These are phyloP conservation scores for Diaporthe ampelina DNA, from an alignment of 2,329 filamentous ascomycete species.

Conservation along the genomic window DNA sequence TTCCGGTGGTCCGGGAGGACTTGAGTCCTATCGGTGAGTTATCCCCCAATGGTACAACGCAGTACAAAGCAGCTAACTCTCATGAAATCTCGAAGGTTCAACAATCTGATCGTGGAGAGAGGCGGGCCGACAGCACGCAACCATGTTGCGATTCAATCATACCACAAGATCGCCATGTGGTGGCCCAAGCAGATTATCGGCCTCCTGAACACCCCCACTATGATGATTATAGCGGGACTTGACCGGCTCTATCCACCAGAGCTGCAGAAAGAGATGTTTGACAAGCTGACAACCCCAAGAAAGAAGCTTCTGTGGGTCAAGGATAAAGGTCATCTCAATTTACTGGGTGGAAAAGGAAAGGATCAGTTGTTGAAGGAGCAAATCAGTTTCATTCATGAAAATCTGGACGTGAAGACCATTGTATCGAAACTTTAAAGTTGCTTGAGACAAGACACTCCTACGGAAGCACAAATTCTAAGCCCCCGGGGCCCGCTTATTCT, in stretches of 20 bases:
- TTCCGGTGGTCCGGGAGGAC: background rate
- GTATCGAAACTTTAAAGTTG: background rate
- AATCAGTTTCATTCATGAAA: background rate
- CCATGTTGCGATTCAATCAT: constrained; percentile 22
- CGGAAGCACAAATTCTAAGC: no score
- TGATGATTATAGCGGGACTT: constrained; percentile 49
- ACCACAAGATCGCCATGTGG: constrained; percentile 4
- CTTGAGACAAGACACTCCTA: no score
- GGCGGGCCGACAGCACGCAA: constrained; percentile 4
- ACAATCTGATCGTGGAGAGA: background rate
- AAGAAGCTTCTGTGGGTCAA: constrained; percentile 22
- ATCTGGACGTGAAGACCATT: background rate
- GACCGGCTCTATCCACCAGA: constrained; percentile 49
- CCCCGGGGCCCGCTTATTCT: no score
- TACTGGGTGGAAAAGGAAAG: background rate
- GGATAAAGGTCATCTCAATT: constrained; percentile 22
- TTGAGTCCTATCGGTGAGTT: background rate
- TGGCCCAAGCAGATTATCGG: background rate
- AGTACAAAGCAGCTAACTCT: background rate
- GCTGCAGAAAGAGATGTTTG: constrained; percentile 38
- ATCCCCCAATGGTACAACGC: no score
- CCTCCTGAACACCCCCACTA: constrained; percentile 37
- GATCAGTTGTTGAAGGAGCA: background rate
- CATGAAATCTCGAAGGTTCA: background rate
- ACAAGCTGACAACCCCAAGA: background rate